These are phyloP conservation scores for Geranium incanum DNA, from an alignment of 441 rosid species.

Conservation along the genomic window DNA sequence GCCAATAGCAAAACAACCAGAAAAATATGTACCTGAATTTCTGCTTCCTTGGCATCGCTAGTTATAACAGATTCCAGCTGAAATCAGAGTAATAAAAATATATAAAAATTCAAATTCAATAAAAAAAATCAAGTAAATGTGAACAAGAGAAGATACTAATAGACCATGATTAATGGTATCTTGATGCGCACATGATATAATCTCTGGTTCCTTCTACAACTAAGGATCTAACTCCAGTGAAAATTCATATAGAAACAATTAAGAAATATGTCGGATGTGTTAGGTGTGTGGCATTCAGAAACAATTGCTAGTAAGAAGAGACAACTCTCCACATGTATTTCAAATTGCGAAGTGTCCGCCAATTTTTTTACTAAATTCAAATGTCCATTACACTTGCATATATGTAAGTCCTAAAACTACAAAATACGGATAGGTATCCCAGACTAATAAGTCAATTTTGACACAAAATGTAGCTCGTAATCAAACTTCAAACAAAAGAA, in stretches of 20 bases:
- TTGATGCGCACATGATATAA: background rate
- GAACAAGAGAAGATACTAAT: slow-evolving; percentile 4
- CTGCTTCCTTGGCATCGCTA: slow-evolving; percentile 64
- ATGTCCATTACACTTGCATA: too few species aligned
- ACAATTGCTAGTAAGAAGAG: too few species aligned
- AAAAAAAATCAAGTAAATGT: background rate
- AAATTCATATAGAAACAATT: background rate
- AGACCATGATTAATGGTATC: background rate
- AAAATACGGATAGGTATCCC: too few species aligned
- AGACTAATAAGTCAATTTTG: too few species aligned
- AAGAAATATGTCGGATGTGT: background rate
- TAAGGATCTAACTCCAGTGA: background rate
- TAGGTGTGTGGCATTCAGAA: too few species aligned
- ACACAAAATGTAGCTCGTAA: too few species aligned
- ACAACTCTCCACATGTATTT: too few species aligned
- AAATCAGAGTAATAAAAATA: slow-evolving; percentile 24
- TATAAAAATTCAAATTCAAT: slow-evolving; percentile 19
- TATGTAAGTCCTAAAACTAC: too few species aligned
- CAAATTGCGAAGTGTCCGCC: too few species aligned
- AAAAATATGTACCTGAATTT: slow-evolving; percentile 62
- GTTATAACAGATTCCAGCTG: slow-evolving; percentile 82
- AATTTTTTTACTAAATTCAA: too few species aligned
- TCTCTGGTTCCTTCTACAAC: slow-evolving; percentile 1
- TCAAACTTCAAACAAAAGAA: too few species aligned
- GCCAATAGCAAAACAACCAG: slow-evolving; percentile 4